Conservation (phyloP, 345 rosid genomes). For the Dimocarpus longan region DNA sequence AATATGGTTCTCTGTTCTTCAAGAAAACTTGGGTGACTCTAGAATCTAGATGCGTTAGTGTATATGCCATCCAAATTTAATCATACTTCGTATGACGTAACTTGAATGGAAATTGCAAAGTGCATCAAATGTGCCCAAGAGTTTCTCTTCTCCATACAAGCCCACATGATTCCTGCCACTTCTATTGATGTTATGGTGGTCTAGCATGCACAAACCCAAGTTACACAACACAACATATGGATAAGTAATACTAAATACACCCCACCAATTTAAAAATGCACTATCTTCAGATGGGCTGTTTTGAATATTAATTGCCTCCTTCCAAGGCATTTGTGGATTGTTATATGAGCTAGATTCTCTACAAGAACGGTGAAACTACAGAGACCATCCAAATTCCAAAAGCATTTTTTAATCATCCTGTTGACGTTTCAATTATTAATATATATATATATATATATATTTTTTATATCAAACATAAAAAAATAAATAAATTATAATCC, state of each 20-base stretch:
- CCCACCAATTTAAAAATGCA: neutral
- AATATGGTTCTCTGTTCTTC: neutral
- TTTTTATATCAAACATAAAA: neutral
- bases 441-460: too few species aligned
- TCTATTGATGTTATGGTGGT: too few species aligned
- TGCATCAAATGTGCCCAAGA: too few species aligned
- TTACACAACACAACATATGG: too few species aligned
- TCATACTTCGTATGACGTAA: neutral
- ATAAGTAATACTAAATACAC: neutral
- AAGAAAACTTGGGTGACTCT: too few species aligned
- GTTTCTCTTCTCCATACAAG: too few species aligned
- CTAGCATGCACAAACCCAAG: too few species aligned
- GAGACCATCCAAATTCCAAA: conserved; percentile 20
- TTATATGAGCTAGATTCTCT: neutral
- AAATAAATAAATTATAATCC: neutral
- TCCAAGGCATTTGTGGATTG: neutral
- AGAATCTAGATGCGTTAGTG: neutral
- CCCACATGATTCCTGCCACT: too few species aligned
- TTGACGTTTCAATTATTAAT: neutral
- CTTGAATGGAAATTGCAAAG: neutral
- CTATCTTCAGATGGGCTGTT: neutral
- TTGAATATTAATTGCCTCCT: neutral
- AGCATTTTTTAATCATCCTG: conserved; percentile 8
- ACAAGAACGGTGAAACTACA: neutral
- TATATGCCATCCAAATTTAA: neutral